A percentile compares a stretch with the other conserved stretches of the same genome.
These are phyloP conservation scores for Puccinia novopanici DNA, from an alignment of 1,284 basidiomycete species.

Conservation along the genomic window DNA sequence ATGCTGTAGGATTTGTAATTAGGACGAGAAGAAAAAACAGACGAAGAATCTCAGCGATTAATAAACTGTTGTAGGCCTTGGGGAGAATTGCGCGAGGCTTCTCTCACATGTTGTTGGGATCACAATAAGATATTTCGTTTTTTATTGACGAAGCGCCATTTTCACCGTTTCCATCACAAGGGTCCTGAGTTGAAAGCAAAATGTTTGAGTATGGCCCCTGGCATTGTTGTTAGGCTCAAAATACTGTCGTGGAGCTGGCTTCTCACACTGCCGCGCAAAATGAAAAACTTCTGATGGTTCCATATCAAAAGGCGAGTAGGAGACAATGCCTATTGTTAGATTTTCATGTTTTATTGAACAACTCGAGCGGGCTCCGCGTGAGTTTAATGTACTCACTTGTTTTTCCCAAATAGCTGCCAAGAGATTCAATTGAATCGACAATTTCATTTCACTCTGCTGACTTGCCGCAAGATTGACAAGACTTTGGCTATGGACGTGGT, in stretches of 20 bases:
- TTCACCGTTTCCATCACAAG: conserved; percentile 32
- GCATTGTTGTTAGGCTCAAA: not conserved
- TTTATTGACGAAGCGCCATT: conserved; percentile 29
- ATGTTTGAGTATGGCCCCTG: not conserved
- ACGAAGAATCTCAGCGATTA: not conserved
- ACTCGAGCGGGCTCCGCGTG: not conserved
- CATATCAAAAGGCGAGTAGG: not conserved
- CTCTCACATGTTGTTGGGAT: conserved; percentile 35
- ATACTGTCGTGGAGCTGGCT: not conserved
- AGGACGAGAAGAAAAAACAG: not conserved
- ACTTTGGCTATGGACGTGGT: conserved; percentile 25
- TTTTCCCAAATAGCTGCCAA: conserved; percentile 48
- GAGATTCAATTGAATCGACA: conserved; percentile 47
- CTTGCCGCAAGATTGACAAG: conserved; percentile 19
- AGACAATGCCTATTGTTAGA: not conserved
- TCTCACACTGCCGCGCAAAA: conserved; percentile 45
- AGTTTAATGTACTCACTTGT: conserved; percentile 20
- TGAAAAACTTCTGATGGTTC: conserved; percentile 37
- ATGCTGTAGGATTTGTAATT: conserved; percentile 1
- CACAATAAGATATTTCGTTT: conserved; percentile 41
- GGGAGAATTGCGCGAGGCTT: not conserved
- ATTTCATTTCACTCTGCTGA: conserved; percentile 45
- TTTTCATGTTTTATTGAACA: no score
- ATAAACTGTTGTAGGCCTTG: not conserved
- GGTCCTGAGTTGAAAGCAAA: not conserved